Percentiles rank a stretch among this genome's conserved stretches.
These are phyloP conservation scores for Ceratocystis variospora DNA, from an alignment of 2,329 filamentous ascomycete genomes.

Conservation along the genomic window DNA sequence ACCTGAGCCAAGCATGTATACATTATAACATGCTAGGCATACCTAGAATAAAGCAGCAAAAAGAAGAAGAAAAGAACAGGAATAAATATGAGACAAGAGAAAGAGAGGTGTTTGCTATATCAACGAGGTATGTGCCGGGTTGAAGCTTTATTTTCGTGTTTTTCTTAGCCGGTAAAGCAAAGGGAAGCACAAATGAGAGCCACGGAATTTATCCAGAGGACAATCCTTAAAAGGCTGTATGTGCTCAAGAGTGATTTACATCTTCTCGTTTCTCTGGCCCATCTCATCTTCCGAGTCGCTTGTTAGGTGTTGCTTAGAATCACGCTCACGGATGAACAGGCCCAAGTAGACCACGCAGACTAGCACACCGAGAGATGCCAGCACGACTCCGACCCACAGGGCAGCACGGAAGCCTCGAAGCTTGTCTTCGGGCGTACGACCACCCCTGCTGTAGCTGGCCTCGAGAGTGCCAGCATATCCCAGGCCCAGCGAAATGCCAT, in stretches of 20 bases:
- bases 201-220: background rate
- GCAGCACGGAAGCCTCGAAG: slow-evolving; percentile 29
- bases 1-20: background rate
- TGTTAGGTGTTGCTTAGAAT: background rate
- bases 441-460: slow-evolving; percentile 25
- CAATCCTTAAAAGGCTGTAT: too few species aligned
- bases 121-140: background rate
- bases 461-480: slow-evolving; percentile 54
- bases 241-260: background rate
- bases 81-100: background rate
- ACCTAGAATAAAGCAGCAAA: background rate
- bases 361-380: slow-evolving; percentile 28
- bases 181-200: background rate
- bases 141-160: background rate
- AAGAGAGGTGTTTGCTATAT: background rate
- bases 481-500: slow-evolving; percentile 50
- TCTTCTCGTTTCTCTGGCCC: slow-evolving; percentile 6
- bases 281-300: slow-evolving; percentile 14
- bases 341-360: slow-evolving; percentile 21
- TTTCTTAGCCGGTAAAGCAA: background rate
- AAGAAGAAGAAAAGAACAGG: background rate
- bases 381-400: slow-evolving; percentile 31
- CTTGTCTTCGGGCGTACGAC: slow-evolving; percentile 22
- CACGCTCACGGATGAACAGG: slow-evolving; percentile 14
- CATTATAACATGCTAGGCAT: background rate